phyloP scores from a whole-genome alignment of 139 green algal species.

The Closterium sp. region DNA sequence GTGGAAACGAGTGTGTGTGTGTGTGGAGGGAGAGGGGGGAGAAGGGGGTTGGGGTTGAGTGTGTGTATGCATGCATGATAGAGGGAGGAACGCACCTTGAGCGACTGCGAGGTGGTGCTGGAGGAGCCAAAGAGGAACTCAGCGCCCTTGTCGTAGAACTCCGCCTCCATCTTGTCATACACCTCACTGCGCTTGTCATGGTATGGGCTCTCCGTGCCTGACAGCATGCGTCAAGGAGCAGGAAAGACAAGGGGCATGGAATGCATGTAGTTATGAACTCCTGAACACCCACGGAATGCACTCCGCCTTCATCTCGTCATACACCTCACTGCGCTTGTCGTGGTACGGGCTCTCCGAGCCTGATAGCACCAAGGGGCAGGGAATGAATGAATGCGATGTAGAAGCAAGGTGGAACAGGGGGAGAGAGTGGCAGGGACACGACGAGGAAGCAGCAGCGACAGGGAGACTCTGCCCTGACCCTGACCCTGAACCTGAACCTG shows the following conservation, averaged over 20 bases:
- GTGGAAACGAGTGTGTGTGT: background rate
- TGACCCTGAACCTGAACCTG: no score
- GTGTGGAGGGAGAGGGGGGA: background rate
- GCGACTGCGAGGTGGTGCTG: conserved; percentile 11
- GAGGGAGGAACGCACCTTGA: background rate
- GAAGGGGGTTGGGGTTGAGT: no score
- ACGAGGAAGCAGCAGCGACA: no score
- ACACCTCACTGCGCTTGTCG: background rate
- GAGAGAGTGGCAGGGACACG: no score
- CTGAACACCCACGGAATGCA: background rate
- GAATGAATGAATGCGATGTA: no score
- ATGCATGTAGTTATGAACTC: no score
- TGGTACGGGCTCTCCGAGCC: background rate
- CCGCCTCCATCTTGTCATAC: conserved; percentile 27
- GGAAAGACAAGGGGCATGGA: no score
- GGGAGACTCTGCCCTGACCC: no score
- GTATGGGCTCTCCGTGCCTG: background rate
- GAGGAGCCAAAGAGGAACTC: background rate
- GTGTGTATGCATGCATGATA: no score
- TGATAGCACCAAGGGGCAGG: no score
- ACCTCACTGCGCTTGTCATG: background rate
- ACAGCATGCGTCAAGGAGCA: background rate
- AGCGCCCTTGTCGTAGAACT: conserved; percentile 11
- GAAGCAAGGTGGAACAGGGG: no score
- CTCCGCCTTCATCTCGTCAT: conserved; percentile 16